These are phyloP conservation scores for Tricholoma saponaceum DNA, from an alignment of 768 basidiomycete species.

Conservation along the genomic window DNA sequence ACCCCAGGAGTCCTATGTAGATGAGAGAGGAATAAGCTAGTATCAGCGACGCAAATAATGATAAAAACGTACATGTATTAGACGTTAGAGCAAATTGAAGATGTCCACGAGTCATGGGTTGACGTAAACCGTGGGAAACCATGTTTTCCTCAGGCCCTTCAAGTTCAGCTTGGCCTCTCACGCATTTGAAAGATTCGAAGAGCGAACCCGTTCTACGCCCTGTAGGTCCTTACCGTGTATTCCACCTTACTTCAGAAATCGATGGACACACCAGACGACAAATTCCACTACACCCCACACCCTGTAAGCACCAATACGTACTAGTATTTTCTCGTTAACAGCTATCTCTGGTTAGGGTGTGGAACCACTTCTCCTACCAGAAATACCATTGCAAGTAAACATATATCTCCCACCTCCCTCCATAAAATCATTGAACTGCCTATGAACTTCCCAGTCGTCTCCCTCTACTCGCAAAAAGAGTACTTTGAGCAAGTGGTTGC, in stretches of 20 bases:
- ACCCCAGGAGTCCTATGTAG: too few species aligned
- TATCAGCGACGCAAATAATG: too few species aligned
- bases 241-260: neutral
- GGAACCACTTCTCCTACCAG: neutral
- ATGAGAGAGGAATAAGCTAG: too few species aligned
- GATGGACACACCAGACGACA: neutral
- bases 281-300: neutral
- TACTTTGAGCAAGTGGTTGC: neutral
- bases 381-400: neutral
- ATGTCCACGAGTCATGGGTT: too few species aligned
- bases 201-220: neutral
- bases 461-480: neutral
- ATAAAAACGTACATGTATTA: too few species aligned
- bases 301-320: neutral
- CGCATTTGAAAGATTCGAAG: too few species aligned
- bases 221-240: neutral
- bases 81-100: too few species aligned
- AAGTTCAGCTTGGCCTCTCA: too few species aligned
- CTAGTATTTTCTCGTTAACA: neutral
- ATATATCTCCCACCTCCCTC: neutral
- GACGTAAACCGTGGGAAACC: too few species aligned
- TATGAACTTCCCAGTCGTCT: neutral
- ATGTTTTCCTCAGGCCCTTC: too few species aligned
- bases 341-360: neutral
- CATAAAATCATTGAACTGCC: neutral